Evolutionary conservation across 176 grass and related monocot genomes (phyloP).

Genomic region (Lolium perenne): DNA sequence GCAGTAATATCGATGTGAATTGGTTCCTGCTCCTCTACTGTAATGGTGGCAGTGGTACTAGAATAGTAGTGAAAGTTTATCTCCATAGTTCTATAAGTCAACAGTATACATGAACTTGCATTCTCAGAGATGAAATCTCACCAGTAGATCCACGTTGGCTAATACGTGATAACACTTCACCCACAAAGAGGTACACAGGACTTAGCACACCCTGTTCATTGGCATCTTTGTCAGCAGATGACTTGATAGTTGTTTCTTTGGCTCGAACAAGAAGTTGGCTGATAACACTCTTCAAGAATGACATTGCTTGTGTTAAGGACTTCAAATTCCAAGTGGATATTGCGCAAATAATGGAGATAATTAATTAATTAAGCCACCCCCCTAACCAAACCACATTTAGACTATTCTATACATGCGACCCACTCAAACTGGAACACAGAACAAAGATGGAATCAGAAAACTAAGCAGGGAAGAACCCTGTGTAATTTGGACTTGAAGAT

Average conservation of each 20-base stretch:
- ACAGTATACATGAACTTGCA: too few species aligned
- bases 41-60: not conserved
- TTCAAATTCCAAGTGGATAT: constrained; percentile 28
- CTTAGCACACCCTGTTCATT: not conserved
- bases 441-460: not conserved
- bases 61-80: not conserved
- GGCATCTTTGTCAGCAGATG: constrained; percentile 38
- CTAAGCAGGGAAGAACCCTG: too few species aligned
- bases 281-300: constrained; percentile 72
- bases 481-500: too few species aligned
- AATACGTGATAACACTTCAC: too few species aligned
- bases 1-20: not conserved
- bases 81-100: not conserved
- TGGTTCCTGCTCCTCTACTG: not conserved
- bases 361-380: constrained; percentile 1
- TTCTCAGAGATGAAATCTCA: not conserved
- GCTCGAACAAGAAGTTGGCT: too few species aligned
- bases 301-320: constrained; percentile 66
- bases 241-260: constrained; percentile 32
- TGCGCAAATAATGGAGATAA: constrained; percentile 12
- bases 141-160: not conserved
- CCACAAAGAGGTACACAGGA: too few species aligned
- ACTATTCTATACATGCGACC: not conserved
- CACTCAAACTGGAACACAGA: not conserved
- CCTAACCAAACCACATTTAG: not conserved